These are phyloP conservation scores for Dendrobium officinale DNA, from an alignment of 106 monocot genomes.

Conservation along the genomic window DNA sequence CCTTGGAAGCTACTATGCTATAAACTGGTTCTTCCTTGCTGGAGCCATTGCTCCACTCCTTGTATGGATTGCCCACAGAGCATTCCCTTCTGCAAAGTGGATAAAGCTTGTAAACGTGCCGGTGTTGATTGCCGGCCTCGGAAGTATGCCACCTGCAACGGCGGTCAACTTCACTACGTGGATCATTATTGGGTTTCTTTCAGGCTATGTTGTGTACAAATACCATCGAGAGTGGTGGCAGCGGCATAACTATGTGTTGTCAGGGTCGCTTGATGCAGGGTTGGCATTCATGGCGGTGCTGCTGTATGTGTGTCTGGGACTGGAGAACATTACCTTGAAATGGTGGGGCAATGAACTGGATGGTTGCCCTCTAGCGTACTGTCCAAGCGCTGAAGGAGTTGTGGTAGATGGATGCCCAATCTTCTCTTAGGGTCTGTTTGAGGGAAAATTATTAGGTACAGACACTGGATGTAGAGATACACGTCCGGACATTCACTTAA, in stretches of 20 bases:
- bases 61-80: constrained; percentile 55
- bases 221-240: constrained; percentile 74
- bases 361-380: constrained; percentile 68
- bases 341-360: constrained; percentile 94
- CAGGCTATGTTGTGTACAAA: constrained; percentile 68
- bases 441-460: too few relatives aligned
- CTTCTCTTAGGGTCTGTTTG: background rate
- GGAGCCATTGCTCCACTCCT: constrained; percentile 71
- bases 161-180: constrained; percentile 84
- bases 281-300: constrained; percentile 87
- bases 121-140: constrained; percentile 61
- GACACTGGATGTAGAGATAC: too few relatives aligned
- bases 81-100: constrained; percentile 68
- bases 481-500: too few relatives aligned
- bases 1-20: constrained; percentile 48
- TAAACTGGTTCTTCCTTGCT: constrained; percentile 90
- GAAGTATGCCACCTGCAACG: constrained; percentile 77
- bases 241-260: constrained; percentile 79
- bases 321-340: constrained; percentile 48
- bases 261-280: constrained; percentile 76
- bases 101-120: constrained; percentile 73
- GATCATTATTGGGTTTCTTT: constrained; percentile 68
- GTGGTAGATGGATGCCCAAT: constrained; percentile 58
- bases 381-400: constrained; percentile 63
- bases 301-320: constrained; percentile 54